phyloP scores from a whole-genome alignment of 1,284 basidiomycete genomes.

The Cutaneotrichosporon cavernicola region DNA sequence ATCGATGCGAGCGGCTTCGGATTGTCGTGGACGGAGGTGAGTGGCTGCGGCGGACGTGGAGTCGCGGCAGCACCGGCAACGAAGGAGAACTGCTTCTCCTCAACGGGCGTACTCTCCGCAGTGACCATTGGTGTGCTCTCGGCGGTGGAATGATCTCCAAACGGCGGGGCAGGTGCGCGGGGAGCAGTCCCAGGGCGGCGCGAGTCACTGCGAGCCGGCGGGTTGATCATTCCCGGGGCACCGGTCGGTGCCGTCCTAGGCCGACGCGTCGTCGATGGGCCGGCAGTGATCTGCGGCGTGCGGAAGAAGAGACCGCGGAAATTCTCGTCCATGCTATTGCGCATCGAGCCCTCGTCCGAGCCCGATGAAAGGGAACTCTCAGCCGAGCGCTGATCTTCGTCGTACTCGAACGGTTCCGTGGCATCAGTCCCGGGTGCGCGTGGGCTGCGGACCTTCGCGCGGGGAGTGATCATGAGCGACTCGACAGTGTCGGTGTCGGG shows the following conservation, averaged over 20 bases:
- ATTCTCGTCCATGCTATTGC: conserved; percentile 24
- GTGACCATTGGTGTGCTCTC: not conserved
- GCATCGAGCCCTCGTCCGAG: conserved; percentile 17
- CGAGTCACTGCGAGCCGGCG: not conserved
- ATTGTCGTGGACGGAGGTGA: not conserved
- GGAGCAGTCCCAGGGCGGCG: not conserved
- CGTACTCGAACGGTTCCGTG: conserved; percentile 17
- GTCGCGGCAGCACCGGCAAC: not conserved
- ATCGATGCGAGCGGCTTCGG: not conserved
- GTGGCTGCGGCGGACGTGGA: not conserved
- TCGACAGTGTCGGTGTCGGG: conserved; percentile 7
- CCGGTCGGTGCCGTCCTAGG: not conserved
- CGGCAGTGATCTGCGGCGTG: conserved; percentile 28
- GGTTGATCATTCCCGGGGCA: conserved; percentile 1
- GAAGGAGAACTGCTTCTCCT: conserved; percentile 2
- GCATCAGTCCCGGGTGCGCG: not conserved
- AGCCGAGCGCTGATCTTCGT: conserved; percentile 12
- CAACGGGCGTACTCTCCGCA: not conserved
- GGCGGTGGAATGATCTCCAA: not conserved
- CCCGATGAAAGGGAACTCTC: conserved; percentile 16
- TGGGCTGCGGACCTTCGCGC: not conserved
- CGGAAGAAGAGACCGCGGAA: conserved; percentile 47
- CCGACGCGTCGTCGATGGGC: not conserved
- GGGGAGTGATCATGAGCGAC: conserved; percentile 10
- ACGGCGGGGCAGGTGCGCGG: not conserved